A percentile compares a stretch with the other conserved stretches of the same genome.
These are phyloP conservation scores for Zarea fungicola DNA, from an alignment of 2,329 filamentous ascomycete genomes.

Conservation along the genomic window DNA sequence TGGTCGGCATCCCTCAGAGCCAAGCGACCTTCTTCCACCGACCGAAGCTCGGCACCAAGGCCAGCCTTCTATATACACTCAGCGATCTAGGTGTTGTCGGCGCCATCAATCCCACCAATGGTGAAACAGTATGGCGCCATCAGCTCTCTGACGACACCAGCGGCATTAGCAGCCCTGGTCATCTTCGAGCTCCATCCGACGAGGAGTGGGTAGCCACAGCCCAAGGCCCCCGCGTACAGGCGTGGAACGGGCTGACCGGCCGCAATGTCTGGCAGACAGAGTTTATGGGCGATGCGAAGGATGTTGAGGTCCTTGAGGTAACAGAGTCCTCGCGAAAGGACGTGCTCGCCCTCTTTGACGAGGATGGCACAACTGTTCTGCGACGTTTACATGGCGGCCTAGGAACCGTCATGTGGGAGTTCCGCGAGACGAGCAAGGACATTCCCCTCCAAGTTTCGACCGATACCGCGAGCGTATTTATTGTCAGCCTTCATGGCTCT, in stretches of 20 bases:
- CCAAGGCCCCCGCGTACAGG: constrained; percentile 61
- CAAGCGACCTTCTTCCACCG: constrained; percentile 93
- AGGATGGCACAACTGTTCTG: constrained; percentile 52
- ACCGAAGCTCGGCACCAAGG: constrained; percentile 74
- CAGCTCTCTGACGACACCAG: constrained; percentile 51
- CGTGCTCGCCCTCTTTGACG: constrained; percentile 63
- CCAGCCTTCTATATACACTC: constrained; percentile 84
- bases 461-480: constrained; percentile 66
- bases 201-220: constrained; percentile 74
- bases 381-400: constrained; percentile 67
- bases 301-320: constrained; percentile 73
- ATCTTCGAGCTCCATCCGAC: constrained; percentile 68
- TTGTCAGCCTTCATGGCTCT: constrained; percentile 68
- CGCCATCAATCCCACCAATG: constrained; percentile 83
- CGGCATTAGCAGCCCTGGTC: constrained; percentile 41
- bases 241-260: constrained; percentile 81
- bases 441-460: constrained; percentile 69
- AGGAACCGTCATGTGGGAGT: constrained; percentile 75
- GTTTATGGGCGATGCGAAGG: constrained; percentile 55
- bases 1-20: constrained; percentile 76
- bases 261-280: constrained; percentile 68
- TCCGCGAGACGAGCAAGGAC: constrained; percentile 62
- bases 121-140: constrained; percentile 82
- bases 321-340: constrained; percentile 62
- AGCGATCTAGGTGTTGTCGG: constrained; percentile 80